Conservation (phyloP, 306 rosid genomes). For the Vigna trinervia region DNA sequence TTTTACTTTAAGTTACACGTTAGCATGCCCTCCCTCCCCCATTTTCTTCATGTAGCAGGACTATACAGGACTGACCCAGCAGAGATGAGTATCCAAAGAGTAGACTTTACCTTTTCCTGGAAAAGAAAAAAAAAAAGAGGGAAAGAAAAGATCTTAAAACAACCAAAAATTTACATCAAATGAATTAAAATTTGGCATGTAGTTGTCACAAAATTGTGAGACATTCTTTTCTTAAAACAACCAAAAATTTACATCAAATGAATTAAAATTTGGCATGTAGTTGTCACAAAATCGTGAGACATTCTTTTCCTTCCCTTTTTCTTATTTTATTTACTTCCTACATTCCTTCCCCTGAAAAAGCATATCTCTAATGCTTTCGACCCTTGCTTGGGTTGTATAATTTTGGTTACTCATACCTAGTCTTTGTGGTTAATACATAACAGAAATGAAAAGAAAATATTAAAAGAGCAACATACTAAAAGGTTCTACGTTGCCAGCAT, state of each 20-base stretch:
- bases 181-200: conserved; percentile 39
- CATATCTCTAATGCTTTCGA: conserved; percentile 37
- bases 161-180: conserved; percentile 42
- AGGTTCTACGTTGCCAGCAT: not conserved
- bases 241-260: conserved; percentile 40
- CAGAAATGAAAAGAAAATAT: conserved; percentile 21
- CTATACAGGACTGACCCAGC: conserved; percentile 43
- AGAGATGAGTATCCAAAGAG: conserved; percentile 50
- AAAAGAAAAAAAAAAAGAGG: conserved; percentile 19
- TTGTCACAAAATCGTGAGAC: conserved; percentile 35
- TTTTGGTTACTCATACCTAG: conserved; percentile 22
- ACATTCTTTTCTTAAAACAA: conserved; percentile 38
- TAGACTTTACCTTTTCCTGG: conserved; percentile 56
- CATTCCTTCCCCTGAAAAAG: conserved; percentile 31
- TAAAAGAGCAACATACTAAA: conserved; percentile 32
- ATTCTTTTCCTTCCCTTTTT: conserved; percentile 17
- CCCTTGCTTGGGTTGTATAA: conserved; percentile 35
- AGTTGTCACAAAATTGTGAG: conserved; percentile 36
- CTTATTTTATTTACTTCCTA: conserved; percentile 33
- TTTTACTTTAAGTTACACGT: conserved; percentile 35
- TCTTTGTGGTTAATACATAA: not conserved
- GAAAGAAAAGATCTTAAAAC: conserved; percentile 31
- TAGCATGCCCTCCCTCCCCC: conserved; percentile 41
- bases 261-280: conserved; percentile 39
- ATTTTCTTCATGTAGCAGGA: conserved; percentile 42